Conservation (phyloP, 805 yeast genomes). For the Cyberlindnera veronae region DNA sequence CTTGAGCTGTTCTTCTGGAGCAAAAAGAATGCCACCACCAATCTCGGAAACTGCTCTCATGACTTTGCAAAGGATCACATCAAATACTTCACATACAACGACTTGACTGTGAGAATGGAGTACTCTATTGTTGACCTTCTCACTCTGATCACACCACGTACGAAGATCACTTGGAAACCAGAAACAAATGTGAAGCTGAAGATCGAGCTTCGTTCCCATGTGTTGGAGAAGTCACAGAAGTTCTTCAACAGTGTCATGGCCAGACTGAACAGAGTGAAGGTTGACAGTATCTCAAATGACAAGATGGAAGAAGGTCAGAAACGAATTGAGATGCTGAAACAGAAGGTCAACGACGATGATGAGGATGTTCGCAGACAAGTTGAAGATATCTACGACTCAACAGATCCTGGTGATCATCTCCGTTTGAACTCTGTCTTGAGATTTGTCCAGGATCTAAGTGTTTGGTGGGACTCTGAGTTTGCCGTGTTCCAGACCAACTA, state of each 20-base stretch:
- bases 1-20: constrained; percentile 84
- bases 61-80: constrained; percentile 79
- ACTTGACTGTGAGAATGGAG: constrained; percentile 74
- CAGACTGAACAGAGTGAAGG: constrained; percentile 71
- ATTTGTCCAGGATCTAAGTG: constrained; percentile 75
- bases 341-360: constrained; percentile 49
- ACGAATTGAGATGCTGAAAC: constrained; percentile 55
- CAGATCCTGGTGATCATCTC: constrained; percentile 63
- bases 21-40: constrained; percentile 47
- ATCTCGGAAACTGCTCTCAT: constrained; percentile 68
- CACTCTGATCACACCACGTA: constrained; percentile 75
- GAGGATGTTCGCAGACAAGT: constrained; percentile 41
- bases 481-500: constrained; percentile 72
- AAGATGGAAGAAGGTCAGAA: constrained; percentile 65
- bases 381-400: constrained; percentile 48
- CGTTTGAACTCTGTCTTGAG: constrained; percentile 67
- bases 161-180: constrained; percentile 68
- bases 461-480: constrained; percentile 84
- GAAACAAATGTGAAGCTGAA: constrained; percentile 66
- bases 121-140: constrained; percentile 71
- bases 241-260: constrained; percentile 74
- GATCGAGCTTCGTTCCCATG: constrained; percentile 52
- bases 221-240: constrained; percentile 46
- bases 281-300: constrained; percentile 67
- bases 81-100: constrained; percentile 79